Evolutionary conservation across 208 protist species (phyloP).

Genomic region (Spironucleus salmonicida): DNA sequence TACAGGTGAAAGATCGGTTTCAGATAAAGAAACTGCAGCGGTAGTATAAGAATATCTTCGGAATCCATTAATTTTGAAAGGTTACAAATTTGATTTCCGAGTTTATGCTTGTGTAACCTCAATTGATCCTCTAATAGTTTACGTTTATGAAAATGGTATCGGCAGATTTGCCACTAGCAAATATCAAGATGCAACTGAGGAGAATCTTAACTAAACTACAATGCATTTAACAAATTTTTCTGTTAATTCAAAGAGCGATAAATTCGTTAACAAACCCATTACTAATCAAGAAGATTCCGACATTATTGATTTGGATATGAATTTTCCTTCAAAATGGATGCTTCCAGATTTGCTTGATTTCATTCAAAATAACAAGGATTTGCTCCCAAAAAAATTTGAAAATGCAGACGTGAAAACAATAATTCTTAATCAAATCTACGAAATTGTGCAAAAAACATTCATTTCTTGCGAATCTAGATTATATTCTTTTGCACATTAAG

Average conservation of each 20-base stretch:
- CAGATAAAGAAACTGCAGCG: neutral
- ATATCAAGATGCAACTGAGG: slow-evolving; percentile 13
- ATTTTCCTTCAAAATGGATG: slow-evolving; percentile 18
- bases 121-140: slow-evolving; percentile 34
- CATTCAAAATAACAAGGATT: neutral
- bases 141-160: slow-evolving; percentile 31
- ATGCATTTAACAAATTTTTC: slow-evolving; percentile 28
- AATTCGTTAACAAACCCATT: too few species aligned
- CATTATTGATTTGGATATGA: neutral
- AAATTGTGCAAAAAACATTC: neutral
- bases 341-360: neutral
- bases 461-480: neutral
- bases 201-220: neutral
- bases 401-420: neutral
- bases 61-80: slow-evolving; percentile 29
- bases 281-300: neutral
- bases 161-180: slow-evolving; percentile 29
- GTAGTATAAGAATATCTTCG: slow-evolving; percentile 30
- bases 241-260: slow-evolving; percentile 9
- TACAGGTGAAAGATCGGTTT: neutral
- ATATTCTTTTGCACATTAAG: neutral
- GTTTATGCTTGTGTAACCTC: slow-evolving; percentile 38
- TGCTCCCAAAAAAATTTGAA: neutral
- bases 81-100: slow-evolving; percentile 41
- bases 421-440: neutral